Evolutionary conservation across 139 green algal species (phyloP), one percentile per base, ranked within the genome.

Genomic region (Asterochloris sp.): DNA sequence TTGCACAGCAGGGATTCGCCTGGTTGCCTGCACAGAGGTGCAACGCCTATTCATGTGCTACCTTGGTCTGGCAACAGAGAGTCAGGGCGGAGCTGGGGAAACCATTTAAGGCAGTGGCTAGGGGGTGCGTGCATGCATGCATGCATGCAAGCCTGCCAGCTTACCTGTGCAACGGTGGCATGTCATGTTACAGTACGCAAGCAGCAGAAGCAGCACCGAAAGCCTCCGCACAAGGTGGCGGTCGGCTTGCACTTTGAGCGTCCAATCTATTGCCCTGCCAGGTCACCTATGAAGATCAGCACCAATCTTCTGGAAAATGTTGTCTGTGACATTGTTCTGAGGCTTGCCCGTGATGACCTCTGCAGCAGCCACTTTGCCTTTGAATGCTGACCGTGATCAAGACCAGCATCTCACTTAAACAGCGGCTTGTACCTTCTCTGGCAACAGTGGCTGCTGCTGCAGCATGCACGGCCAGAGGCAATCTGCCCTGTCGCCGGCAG

Each of bases 221-320:
- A 60, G 27, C 14, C 69, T 23, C 4, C 15, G 29, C 62, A 24
- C 9, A 2, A 8, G 29, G 16, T 23, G 74, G 23, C 16, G 8
- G 74, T 23, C 15, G 38, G 29, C 28, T 21, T 63, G 16, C 74
- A 64, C 13, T 13, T 12, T 23, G 62, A 54, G 16, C 10, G 64
- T 63, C 13, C 78, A 74, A 66, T 54, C 38, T 6, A 54, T 54
- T 54, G 38, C 38, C 38, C 38, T 54, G 38, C 38, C 38, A 54
- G 38, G 38, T 54, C 38, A 88, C 62, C 91, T 85, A 87, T 99
- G 97, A 73, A 99, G 87, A 88, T 98, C 95, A 62, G 85, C 83
- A 27, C 96, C 97, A 61, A 99, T 96, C 84, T 98, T 98, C 21
- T 92, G 80, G 86, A 96, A 99, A 74, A 99, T 99, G 75, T 94